Evolutionary conservation across 768 basidiomycete genomes (phyloP).

Genomic region (Butyriboletus loyo): DNA sequence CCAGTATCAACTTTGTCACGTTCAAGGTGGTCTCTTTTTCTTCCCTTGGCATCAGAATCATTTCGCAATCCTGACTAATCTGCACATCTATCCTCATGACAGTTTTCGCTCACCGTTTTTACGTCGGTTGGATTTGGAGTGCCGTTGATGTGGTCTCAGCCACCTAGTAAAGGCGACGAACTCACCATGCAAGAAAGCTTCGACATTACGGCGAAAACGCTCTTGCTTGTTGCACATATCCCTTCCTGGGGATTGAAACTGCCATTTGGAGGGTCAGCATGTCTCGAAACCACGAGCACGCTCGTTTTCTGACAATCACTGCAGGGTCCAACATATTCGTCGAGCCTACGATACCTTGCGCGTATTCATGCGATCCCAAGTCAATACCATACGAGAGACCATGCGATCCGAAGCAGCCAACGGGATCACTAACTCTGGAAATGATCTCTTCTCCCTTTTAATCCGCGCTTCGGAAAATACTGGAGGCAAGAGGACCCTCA

Average conservation of each 20-base stretch:
- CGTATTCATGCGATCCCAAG: conserved; percentile 16
- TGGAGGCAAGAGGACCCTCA: conserved; percentile 13
- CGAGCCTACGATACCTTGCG: conserved; percentile 18
- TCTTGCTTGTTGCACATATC: not conserved
- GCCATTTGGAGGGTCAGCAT: conserved; percentile 13
- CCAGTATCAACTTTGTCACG: conserved; percentile 5
- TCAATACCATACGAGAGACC: conserved; percentile 1
- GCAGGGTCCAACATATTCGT: conserved; percentile 16
- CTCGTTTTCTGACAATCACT: not conserved
- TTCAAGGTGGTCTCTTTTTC: conserved; percentile 3
- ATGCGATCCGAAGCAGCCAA: conserved; percentile 1
- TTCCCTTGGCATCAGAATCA: too few relatives aligned
- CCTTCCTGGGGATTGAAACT: conserved; percentile 22
- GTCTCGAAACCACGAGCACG: not conserved
- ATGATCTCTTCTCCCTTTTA: conserved; percentile 17
- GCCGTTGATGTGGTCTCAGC: conserved; percentile 12
- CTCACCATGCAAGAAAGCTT: conserved; percentile 10
- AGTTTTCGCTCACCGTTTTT: conserved; percentile 17
- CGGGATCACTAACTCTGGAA: not conserved
- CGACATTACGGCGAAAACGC: conserved; percentile 1
- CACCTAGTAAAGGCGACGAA: conserved; percentile 3
- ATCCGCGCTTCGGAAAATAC: conserved; percentile 15
- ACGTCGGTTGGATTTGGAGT: conserved; percentile 20
- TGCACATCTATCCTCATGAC: not conserved
- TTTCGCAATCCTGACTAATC: not conserved